A percentile compares a stretch with the other conserved stretches of the same genome.
phyloP scores from a whole-genome alignment of 805 yeast genomes.

The Kockiozyma suomiensis region DNA sequence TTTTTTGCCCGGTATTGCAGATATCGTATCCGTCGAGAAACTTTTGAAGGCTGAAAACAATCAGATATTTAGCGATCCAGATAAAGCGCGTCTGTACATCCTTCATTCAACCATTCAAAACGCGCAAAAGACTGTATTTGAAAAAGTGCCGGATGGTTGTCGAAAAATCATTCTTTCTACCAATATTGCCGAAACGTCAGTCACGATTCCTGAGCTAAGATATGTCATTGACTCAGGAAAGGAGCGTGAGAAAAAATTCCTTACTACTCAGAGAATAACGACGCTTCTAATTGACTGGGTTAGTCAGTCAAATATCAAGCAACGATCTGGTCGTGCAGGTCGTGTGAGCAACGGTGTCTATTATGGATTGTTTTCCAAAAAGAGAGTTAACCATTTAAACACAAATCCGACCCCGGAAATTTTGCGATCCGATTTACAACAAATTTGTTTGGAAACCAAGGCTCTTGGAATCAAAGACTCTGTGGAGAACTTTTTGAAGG shows the following conservation, averaged over 20 bases:
- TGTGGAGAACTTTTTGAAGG: constrained; percentile 17
- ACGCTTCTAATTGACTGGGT: constrained; percentile 72
- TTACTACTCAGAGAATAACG: constrained; percentile 73
- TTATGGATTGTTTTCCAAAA: constrained; percentile 60
- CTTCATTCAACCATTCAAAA: constrained; percentile 40
- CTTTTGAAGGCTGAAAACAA: background rate
- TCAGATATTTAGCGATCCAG: background rate
- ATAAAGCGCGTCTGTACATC: constrained; percentile 18
- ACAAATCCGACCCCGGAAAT: constrained; percentile 29
- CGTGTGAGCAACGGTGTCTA: constrained; percentile 77
- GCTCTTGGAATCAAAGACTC: constrained; percentile 21
- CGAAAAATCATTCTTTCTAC: constrained; percentile 82
- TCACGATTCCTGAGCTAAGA: constrained; percentile 78
- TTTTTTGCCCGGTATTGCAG: constrained; percentile 35
- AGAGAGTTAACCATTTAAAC: constrained; percentile 1
- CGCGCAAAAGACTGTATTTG: constrained; percentile 66
- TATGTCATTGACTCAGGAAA: constrained; percentile 81
- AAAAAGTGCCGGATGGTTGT: constrained; percentile 48
- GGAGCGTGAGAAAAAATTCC: constrained; percentile 74
- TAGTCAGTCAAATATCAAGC: constrained; percentile 77
- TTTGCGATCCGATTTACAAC: constrained; percentile 31
- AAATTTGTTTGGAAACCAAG: constrained; percentile 28
- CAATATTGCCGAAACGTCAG: constrained; percentile 86
- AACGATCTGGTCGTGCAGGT: constrained; percentile 83
- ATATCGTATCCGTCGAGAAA: constrained; percentile 20